phyloP scores from a whole-genome alignment of 495 filamentous ascomycete species.

The Aspergillus campestris region DNA sequence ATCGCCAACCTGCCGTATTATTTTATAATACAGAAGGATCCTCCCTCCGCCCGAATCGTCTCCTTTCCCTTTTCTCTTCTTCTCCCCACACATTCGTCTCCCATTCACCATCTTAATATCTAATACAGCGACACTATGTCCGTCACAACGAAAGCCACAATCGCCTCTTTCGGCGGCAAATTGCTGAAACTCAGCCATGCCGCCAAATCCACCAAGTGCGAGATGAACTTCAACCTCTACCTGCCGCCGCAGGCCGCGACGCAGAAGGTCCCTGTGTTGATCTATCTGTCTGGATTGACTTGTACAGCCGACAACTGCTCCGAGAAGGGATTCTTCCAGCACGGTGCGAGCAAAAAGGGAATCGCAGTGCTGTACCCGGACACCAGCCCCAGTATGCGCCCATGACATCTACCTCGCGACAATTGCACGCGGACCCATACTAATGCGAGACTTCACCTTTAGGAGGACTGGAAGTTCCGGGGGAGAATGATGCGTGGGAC shows the following conservation, averaged over 20 bases:
- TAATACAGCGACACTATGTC: conserved; percentile 42
- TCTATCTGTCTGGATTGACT: conserved; percentile 91
- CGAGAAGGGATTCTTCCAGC: conserved; percentile 92
- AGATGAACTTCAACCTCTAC: conserved; percentile 63
- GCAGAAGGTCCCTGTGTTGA: conserved; percentile 70
- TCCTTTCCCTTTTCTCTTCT: neutral
- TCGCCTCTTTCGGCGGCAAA: conserved; percentile 89
- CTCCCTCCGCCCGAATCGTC: neutral
- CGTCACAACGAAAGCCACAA: conserved; percentile 80
- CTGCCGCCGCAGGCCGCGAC: conserved; percentile 49
- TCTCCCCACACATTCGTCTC: neutral
- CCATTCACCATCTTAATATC: neutral
- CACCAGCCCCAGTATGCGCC: conserved; percentile 70
- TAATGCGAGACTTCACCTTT: neutral
- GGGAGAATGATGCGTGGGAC: conserved; percentile 79
- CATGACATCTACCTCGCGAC: neutral
- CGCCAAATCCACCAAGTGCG: conserved; percentile 55
- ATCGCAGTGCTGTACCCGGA: conserved; percentile 91
- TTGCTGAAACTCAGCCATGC: conserved; percentile 87
- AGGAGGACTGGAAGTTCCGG: conserved; percentile 65
- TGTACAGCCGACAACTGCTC: conserved; percentile 94
- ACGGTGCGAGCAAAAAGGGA: conserved; percentile 61
- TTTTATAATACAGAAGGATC: too few relatives aligned
- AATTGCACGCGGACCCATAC: neutral
- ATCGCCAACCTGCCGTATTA: conserved; percentile 6